Evolutionary conservation across 805 yeast species (phyloP).

Genomic region (Metschnikowia drakensbergensis): DNA sequence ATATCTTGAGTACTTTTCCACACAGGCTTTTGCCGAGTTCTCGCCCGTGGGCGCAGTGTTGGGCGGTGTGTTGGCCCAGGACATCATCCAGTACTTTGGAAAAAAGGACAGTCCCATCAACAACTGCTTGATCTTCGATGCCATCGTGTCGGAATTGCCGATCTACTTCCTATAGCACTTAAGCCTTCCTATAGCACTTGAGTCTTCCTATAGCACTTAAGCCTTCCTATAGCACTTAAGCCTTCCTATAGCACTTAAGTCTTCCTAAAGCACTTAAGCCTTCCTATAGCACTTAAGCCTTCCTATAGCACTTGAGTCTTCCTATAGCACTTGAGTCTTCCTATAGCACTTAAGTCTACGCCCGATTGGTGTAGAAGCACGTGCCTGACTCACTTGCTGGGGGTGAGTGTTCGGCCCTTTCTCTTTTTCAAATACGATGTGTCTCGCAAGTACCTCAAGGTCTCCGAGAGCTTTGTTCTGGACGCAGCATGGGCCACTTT

Average conservation of each 20-base stretch:
- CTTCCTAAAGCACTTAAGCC: background rate
- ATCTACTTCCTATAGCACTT: slow-evolving; percentile 41
- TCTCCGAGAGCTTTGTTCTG: slow-evolving; percentile 27
- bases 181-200: background rate
- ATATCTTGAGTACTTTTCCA: slow-evolving; percentile 37
- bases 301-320: background rate
- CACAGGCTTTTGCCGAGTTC: slow-evolving; percentile 60
- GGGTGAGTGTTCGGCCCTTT: slow-evolving; percentile 39
- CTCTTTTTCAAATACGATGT: slow-evolving; percentile 41
- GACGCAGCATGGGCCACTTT: slow-evolving; percentile 22
- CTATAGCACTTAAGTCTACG: no score
- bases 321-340: no score
- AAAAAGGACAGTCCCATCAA: slow-evolving; percentile 76
- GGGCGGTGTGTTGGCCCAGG: slow-evolving; percentile 91
- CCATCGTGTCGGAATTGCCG: slow-evolving; percentile 68
- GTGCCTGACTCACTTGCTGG: slow-evolving; percentile 6
- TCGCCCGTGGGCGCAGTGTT: slow-evolving; percentile 82
- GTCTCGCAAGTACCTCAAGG: slow-evolving; percentile 34
- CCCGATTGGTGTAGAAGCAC: no score
- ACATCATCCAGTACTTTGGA: slow-evolving; percentile 77
- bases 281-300: slow-evolving; percentile 5
- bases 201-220: no score
- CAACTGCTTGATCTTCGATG: slow-evolving; percentile 76
- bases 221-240: no score
- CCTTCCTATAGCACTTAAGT: no score